Evolutionary conservation across 2,329 filamentous ascomycete genomes (phyloP).

Genomic region (Colletotrichum endophyticum): DNA sequence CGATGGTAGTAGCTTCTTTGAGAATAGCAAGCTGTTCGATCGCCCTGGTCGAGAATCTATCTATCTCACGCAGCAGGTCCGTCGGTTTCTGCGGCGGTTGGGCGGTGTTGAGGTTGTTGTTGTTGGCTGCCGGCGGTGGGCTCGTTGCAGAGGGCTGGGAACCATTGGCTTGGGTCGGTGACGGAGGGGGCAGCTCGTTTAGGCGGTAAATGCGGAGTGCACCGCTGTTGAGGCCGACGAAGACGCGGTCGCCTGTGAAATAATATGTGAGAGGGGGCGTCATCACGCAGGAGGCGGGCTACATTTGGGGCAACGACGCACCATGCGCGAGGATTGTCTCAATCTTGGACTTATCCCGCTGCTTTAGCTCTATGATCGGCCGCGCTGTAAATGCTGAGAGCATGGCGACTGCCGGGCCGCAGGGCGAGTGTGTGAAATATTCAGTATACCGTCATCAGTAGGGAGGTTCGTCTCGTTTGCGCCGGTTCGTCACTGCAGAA

Average conservation of each 20-base stretch:
- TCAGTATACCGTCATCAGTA: constrained; percentile 11
- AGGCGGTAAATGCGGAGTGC: constrained; percentile 89
- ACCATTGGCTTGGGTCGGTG: constrained; percentile 44
- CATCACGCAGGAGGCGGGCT: background rate
- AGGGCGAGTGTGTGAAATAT: constrained; percentile 16
- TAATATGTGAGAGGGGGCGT: background rate
- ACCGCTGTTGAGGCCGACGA: constrained; percentile 91
- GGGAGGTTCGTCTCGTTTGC: background rate
- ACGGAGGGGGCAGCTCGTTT: constrained; percentile 63
- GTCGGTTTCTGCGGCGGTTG: constrained; percentile 60
- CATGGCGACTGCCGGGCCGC: constrained; percentile 67
- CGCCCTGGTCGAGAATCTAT: constrained; percentile 89
- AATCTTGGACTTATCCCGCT: constrained; percentile 95
- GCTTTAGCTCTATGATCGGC: constrained; percentile 95
- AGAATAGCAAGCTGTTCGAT: constrained; percentile 95
- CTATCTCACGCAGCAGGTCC: constrained; percentile 87
- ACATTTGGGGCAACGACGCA: constrained; percentile 40
- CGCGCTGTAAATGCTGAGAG: constrained; percentile 97
- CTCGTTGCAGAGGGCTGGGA: constrained; percentile 27
- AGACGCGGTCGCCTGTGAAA: constrained; percentile 77
- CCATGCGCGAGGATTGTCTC: constrained; percentile 93
- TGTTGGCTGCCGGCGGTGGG: constrained; percentile 27
- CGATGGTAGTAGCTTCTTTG: constrained; percentile 90
- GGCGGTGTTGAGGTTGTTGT: background rate
- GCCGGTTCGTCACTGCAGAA: background rate